Base-by-base conservation (phyloP, 352 stramenopile genomes). In the Sclerospora graminicola region DNA sequence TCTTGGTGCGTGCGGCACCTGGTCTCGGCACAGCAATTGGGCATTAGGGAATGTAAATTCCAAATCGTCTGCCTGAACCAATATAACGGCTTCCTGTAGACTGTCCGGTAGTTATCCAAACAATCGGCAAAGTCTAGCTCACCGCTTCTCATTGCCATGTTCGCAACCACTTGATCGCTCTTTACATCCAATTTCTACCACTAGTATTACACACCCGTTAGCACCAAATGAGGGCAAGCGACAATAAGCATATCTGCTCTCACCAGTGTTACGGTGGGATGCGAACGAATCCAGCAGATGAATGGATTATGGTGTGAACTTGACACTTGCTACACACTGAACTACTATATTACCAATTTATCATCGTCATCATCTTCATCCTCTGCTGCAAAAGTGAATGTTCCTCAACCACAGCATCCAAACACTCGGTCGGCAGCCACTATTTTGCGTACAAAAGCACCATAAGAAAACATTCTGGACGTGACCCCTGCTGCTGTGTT, bases 11-110 rank as follows among this genome's bases (percentile, higher is more conserved):
- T 7, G 65, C 76, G 7, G 51, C 57, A 48, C 81, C 65, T 14
- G 74, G 59, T 15, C 69, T 69, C 15, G 36, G 42, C 5, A 85
- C 65, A 30, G 62, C 77, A 33, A 89, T 83, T 11, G 81, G 75
- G 30, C 75, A 90, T 40, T 92, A 78, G 19, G 75, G 84, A n/a
- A 92, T 44, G 37, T 88, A 56, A 92, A 89, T 24, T 89, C 63
- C 3, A 92, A 57, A n/a, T 74, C 69, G 26, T 79, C 67, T 13
- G 87, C 60, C 9, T 63, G 51, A 92, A 53, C 81, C 81, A 92
- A 53, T 92, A 78, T 6, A 42, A 11, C 16, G 57, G 37, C 2
- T 53, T 65, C 1, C 15, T 52, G 24, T 63, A 68, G 8, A 55
- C 19, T 10, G 78, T 69, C 33, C 68, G 54, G 35, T 81, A 92